Base-by-base conservation (phyloP, 495 filamentous ascomycete species). In the Penicillium goetzii region DNA sequence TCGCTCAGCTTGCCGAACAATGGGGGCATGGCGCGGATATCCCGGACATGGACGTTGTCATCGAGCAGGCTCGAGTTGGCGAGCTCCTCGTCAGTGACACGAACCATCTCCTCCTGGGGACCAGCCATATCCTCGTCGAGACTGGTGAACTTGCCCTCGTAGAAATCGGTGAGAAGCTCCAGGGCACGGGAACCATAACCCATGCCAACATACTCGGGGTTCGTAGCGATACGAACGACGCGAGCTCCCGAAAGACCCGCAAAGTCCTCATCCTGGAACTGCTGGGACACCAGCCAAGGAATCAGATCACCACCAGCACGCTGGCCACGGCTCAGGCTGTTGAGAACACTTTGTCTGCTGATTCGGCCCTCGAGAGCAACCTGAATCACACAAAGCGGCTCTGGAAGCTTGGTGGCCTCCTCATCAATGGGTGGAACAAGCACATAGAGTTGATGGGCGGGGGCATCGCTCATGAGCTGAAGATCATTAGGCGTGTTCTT, bases 401-500 rank as follows among this genome's bases (percentile, higher is more conserved):
- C 96, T 0, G 96, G 96, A 5, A 99, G 78, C 50, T 90, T 87
- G 25, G 87, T 86, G 30, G 82, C 86, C 36, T 89, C 85, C 67
- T 94, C 92, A 36, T 89, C 82, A 25, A 96, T 88, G 0, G 95
- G 94, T 7, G 93, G 91, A 5, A 96, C 92, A 38, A 99, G 88
- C 32, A 97, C 96, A 70, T 92, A 98, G 19, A 99, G 88, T 75
- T 98, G 93, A 72, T 99, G 96, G 0, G 95, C 94, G 12, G 96
- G 96, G 8, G 96, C 95, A 78, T 99, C 96, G 66, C 90, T 93
- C 90, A 99, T 95, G 36, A 99, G 86, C 73, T 98, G 96, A 30
- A 99, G 83, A 71, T 99, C 96, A 69, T 99, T 97, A 4, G 96
- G 96, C 1, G 93, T 92, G 76, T 99, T 99, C 76, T 98, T 98